phyloP scores from a whole-genome alignment of 768 basidiomycete genomes.

The Ramaria rubella region DNA sequence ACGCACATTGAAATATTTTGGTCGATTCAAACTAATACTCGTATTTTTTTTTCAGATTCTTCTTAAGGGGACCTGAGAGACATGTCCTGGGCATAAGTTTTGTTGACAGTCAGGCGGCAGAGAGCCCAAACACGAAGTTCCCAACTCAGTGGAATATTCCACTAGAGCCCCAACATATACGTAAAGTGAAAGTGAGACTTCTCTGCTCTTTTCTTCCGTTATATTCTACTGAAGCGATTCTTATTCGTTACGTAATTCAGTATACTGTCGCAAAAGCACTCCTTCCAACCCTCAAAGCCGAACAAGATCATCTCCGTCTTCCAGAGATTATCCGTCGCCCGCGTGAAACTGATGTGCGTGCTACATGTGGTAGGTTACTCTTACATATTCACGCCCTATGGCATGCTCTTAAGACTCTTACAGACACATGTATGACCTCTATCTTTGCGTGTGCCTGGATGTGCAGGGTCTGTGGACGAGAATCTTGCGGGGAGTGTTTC shows the following conservation, averaged over 20 bases:
- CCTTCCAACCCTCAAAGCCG: slow-evolving; percentile 57
- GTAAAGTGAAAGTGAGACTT: slow-evolving; percentile 56
- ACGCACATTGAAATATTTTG: not conserved
- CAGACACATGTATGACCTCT: slow-evolving; percentile 92
- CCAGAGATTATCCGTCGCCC: slow-evolving; percentile 62
- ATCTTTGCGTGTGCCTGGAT: slow-evolving; percentile 88
- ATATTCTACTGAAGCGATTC: not conserved
- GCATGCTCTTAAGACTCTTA: not conserved
- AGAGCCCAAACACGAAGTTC: slow-evolving; percentile 54
- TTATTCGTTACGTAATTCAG: slow-evolving; percentile 30
- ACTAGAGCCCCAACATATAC: slow-evolving; percentile 44
- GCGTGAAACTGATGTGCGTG: slow-evolving; percentile 75
- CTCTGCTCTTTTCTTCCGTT: not conserved
- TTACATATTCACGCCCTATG: not conserved
- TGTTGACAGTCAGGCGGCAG: slow-evolving; percentile 53
- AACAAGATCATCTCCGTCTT: slow-evolving; percentile 53
- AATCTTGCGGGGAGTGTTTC: slow-evolving; percentile 83
- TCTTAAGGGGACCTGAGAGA: slow-evolving; percentile 55
- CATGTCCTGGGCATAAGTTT: slow-evolving; percentile 65
- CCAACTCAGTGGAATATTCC: slow-evolving; percentile 62
- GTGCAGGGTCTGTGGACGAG: slow-evolving; percentile 85
- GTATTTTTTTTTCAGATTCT: slow-evolving; percentile 43
- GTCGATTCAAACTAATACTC: too few relatives aligned
- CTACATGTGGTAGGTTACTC: slow-evolving; percentile 65
- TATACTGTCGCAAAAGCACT: slow-evolving; percentile 60